Evolutionary conservation across 176 grass and related monocot genomes (phyloP).

Genomic region (Bromus sterilis): DNA sequence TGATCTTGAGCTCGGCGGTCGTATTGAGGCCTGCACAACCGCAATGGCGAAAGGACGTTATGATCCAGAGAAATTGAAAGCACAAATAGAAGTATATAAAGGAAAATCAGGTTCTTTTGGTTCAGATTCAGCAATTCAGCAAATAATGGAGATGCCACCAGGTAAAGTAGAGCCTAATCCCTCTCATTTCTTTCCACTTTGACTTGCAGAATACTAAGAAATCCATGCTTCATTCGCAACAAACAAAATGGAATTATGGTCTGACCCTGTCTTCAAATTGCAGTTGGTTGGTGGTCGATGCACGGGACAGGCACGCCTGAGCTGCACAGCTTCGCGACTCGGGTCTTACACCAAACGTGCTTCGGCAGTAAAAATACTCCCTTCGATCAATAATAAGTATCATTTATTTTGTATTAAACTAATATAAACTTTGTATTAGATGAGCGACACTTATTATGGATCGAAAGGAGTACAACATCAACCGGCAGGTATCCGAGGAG

Average conservation of each 20-base stretch:
- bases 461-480: neutral
- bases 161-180: slow-evolving; percentile 36
- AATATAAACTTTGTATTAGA: no score
- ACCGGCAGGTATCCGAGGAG: neutral
- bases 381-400: no score
- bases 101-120: slow-evolving; percentile 30
- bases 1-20: slow-evolving; percentile 56
- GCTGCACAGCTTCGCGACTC: neutral
- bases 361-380: neutral
- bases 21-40: slow-evolving; percentile 32
- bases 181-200: neutral
- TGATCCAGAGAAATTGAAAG: slow-evolving; percentile 7
- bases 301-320: neutral
- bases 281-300: neutral
- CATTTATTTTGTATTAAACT: no score
- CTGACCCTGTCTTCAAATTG: neutral
- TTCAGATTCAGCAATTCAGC: slow-evolving; percentile 17
- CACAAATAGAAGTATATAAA: slow-evolving; percentile 52
- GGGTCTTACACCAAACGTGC: neutral
- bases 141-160: slow-evolving; percentile 36
- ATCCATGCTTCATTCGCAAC: neutral
- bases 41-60: slow-evolving; percentile 7
- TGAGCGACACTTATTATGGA: no score
- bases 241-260: neutral
- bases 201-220: neutral